Percentiles rank a stretch among this genome's conserved stretches.
Evolutionary conservation across 768 basidiomycete species (phyloP).

Genomic region (Kwoniella botswanensis): DNA sequence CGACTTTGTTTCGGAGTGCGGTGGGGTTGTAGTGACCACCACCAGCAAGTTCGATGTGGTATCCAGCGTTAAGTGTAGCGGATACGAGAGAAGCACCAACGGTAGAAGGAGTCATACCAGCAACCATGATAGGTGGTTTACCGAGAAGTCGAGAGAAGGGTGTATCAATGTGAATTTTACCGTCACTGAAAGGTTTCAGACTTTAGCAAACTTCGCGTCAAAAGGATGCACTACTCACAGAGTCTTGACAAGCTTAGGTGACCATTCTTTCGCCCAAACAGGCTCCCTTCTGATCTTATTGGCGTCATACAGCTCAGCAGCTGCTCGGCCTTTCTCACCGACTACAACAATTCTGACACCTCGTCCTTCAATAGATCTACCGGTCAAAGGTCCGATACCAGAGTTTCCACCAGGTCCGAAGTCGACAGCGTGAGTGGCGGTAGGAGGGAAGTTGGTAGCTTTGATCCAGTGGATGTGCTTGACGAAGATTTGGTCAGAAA

Average conservation of each 20-base stretch:
- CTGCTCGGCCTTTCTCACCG: slow-evolving; percentile 88
- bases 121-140: slow-evolving; percentile 98
- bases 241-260: slow-evolving; percentile 83
- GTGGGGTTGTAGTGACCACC: slow-evolving; percentile 94
- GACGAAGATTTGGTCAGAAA: slow-evolving; percentile 93
- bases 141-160: slow-evolving; percentile 94
- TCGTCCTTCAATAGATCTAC: slow-evolving; percentile 87
- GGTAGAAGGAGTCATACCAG: slow-evolving; percentile 98
- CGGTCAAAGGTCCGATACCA: slow-evolving; percentile 89
- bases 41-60: slow-evolving; percentile 95
- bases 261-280: slow-evolving; percentile 90
- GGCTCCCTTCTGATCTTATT: slow-evolving; percentile 73
- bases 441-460: slow-evolving; percentile 85
- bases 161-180: slow-evolving; percentile 88
- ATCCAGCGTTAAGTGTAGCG: slow-evolving; percentile 89
- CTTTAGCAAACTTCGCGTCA: slow-evolving; percentile 15
- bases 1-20: slow-evolving; percentile 85
- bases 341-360: slow-evolving; percentile 88
- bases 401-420: slow-evolving; percentile 94
- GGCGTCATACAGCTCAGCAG: slow-evolving; percentile 79
- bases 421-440: slow-evolving; percentile 92
- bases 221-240: slow-evolving; percentile 64
- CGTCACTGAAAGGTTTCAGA: slow-evolving; percentile 67
- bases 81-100: slow-evolving; percentile 94
- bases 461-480: slow-evolving; percentile 89